phyloP scores from a whole-genome alignment of 1,139 yeast species.

The Pichia inconspicua region DNA sequence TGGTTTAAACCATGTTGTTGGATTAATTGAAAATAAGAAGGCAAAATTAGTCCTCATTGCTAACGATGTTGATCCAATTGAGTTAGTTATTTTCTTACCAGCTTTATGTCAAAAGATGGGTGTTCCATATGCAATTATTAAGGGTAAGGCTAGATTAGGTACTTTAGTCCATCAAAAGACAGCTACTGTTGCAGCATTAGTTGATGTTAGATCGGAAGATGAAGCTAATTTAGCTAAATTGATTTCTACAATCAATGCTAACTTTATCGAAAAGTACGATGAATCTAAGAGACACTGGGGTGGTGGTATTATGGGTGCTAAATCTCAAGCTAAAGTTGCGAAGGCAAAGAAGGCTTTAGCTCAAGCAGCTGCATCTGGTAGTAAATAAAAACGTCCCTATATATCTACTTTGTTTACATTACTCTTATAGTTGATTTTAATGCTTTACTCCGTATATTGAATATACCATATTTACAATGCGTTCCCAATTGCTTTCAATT shows the following conservation, averaged over 20 bases:
- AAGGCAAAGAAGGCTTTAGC: constrained; percentile 39
- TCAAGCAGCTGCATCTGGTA: constrained; percentile 23
- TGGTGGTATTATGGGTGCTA: constrained; percentile 96
- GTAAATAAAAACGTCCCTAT: constrained; percentile 1
- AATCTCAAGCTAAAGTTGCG: constrained; percentile 68
- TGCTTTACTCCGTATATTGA: too few species aligned
- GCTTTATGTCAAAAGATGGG: constrained; percentile 99
- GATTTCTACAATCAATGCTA: constrained; percentile 84
- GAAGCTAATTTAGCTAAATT: constrained; percentile 90
- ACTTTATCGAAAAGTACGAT: constrained; percentile 88
- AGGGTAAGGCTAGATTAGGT: constrained; percentile 98
- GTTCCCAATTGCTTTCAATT: too few species aligned
- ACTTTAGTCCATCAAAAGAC: constrained; percentile 96
- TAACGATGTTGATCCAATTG: constrained; percentile 98
- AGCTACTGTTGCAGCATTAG: constrained; percentile 92
- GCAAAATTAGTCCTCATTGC: constrained; percentile 95
- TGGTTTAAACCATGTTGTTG: constrained; percentile 98
- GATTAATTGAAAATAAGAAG: constrained; percentile 95
- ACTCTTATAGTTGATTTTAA: too few species aligned
- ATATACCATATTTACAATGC: too few species aligned
- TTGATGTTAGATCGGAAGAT: constrained; percentile 90
- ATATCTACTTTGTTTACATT: background rate
- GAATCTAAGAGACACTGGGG: constrained; percentile 98
- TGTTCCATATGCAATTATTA: constrained; percentile 95
- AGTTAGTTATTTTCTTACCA: constrained; percentile 91